Evolutionary conservation across 768 basidiomycete species (phyloP).

Genomic region (Rhodotorula paludigena): DNA sequence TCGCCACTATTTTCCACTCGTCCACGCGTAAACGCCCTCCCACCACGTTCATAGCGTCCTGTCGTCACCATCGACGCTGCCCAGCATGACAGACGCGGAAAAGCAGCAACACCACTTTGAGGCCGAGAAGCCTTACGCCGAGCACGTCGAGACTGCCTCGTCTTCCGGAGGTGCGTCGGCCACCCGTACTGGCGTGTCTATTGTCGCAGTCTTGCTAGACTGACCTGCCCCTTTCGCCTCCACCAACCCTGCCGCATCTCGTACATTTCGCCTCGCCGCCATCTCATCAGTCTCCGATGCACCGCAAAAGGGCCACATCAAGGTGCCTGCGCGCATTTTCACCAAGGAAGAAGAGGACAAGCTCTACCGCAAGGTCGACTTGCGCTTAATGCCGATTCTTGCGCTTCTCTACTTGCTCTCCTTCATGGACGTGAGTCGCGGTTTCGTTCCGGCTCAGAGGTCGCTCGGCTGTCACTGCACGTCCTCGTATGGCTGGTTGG

Average conservation of each 20-base stretch:
- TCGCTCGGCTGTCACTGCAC: too few relatives aligned
- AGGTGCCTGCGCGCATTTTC: conserved; percentile 7
- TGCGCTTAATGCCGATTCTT: conserved; percentile 14
- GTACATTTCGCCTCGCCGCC: too few relatives aligned
- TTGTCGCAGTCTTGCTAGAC: too few relatives aligned
- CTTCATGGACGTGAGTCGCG: conserved; percentile 27
- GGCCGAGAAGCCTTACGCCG: neutral
- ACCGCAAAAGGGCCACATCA: too few relatives aligned
- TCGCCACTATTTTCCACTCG: neutral
- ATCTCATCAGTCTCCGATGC: too few relatives aligned
- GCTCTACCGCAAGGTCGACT: conserved; percentile 31
- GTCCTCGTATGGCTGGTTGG: too few relatives aligned
- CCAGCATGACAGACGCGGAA: neutral
- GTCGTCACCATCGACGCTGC: neutral
- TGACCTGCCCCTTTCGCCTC: too few relatives aligned
- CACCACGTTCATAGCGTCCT: neutral
- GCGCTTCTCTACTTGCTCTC: conserved; percentile 1
- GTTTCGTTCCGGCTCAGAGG: neutral
- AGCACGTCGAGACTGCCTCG: conserved; percentile 22
- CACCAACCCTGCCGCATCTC: too few relatives aligned
- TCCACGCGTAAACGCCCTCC: neutral
- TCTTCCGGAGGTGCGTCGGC: too few relatives aligned
- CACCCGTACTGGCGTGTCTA: too few relatives aligned
- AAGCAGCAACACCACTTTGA: neutral
- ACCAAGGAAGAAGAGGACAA: conserved; percentile 29